Conservation (phyloP, 257 asterid genomes). For the Primulina huaijiensis region DNA sequence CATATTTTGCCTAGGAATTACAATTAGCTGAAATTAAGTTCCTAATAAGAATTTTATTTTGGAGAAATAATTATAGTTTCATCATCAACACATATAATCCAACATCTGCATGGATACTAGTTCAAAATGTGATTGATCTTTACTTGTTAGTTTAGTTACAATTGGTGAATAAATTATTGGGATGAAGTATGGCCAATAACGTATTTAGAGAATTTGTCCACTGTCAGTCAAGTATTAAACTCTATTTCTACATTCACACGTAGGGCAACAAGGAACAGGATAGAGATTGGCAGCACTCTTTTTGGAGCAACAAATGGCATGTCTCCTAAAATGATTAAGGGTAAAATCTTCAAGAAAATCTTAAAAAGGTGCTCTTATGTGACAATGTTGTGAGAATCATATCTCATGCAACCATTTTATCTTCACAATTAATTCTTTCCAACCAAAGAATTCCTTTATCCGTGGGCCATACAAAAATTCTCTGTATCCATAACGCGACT, state of each 20-base stretch:
- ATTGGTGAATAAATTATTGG: neutral
- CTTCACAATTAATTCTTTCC: neutral
- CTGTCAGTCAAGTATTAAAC: too few relatives aligned
- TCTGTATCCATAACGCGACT: neutral
- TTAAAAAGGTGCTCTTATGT: neutral
- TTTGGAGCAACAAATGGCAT: too few relatives aligned
- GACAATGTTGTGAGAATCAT: neutral
- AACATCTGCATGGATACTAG: neutral
- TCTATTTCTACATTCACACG: too few relatives aligned
- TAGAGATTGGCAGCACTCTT: too few relatives aligned
- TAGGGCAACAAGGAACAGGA: too few relatives aligned
- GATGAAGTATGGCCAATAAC: neutral
- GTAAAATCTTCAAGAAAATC: neutral
- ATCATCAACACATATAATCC: conserved; percentile 39
- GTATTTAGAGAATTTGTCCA: too few relatives aligned
- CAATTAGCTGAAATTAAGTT: neutral
- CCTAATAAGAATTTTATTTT: neutral
- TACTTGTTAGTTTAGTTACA: conserved; percentile 9
- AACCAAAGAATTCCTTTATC: neutral
- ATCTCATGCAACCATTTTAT: neutral
- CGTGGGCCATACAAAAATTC: neutral
- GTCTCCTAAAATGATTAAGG: too few relatives aligned
- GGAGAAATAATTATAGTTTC: conserved; percentile 50
- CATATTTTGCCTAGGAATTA: neutral
- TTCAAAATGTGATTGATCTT: neutral